phyloP scores from a whole-genome alignment of 1,284 basidiomycete genomes.

The Trichosporon asahii region DNA sequence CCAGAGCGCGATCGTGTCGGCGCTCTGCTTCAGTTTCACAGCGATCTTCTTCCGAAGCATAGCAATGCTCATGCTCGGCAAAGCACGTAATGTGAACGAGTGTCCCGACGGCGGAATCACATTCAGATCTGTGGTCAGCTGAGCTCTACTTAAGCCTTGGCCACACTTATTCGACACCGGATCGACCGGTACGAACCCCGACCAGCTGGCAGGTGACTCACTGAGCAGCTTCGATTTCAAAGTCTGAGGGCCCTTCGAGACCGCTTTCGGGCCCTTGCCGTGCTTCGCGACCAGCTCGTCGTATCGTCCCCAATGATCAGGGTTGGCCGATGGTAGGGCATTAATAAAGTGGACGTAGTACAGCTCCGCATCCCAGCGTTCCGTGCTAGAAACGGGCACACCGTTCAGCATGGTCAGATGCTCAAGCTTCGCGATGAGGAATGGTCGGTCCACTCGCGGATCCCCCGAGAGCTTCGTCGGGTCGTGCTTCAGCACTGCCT shows the following conservation, averaged over 20 bases:
- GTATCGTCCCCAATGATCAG: slow-evolving; percentile 32
- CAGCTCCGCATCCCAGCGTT: slow-evolving; percentile 80
- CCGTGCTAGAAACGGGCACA: slow-evolving; percentile 57
- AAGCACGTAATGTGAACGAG: slow-evolving; percentile 20
- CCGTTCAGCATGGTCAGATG: slow-evolving; percentile 59
- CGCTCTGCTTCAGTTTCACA: slow-evolving; percentile 5
- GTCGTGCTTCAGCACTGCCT: slow-evolving; percentile 1
- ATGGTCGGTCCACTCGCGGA: slow-evolving; percentile 50
- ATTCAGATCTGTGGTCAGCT: slow-evolving; percentile 16
- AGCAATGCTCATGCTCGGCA: slow-evolving; percentile 13
- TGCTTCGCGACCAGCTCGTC: slow-evolving; percentile 30
- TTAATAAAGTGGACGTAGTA: slow-evolving; percentile 68
- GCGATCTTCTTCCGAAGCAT: slow-evolving; percentile 18
- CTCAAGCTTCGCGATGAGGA: slow-evolving; percentile 70
- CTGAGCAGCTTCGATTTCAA: slow-evolving; percentile 41
- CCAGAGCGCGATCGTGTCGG: not conserved
- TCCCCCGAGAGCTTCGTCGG: slow-evolving; percentile 21
- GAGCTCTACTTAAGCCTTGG: not conserved
- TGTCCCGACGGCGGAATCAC: slow-evolving; percentile 23
- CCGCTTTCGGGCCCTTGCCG: slow-evolving; percentile 13
- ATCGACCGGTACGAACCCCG: not conserved
- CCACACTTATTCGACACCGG: not conserved
- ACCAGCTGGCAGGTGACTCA: slow-evolving; percentile 21
- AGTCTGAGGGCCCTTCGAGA: not conserved
- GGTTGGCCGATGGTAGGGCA: slow-evolving; percentile 37